These are phyloP conservation scores for Curvularia sp. DNA, from an alignment of 2,329 filamentous ascomycete species.

Conservation along the genomic window DNA sequence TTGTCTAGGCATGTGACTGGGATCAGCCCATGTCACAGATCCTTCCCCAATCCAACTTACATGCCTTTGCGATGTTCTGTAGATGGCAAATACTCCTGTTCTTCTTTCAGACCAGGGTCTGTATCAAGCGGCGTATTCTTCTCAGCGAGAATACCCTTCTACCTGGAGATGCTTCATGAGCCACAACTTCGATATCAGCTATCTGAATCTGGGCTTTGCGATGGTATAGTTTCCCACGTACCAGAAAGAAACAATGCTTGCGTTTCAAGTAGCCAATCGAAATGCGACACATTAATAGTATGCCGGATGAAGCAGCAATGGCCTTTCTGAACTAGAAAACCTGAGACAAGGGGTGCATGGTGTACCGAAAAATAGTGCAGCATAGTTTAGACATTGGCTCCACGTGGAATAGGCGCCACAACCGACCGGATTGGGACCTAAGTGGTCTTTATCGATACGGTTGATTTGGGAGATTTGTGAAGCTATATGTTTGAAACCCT, in stretches of 20 bases:
- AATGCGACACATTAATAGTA: neutral
- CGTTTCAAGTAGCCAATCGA: neutral
- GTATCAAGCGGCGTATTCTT: neutral
- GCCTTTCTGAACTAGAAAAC: neutral
- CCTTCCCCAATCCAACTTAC: neutral
- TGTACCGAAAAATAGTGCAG: neutral
- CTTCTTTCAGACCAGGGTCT: neutral
- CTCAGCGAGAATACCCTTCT: neutral
- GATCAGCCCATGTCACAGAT: neutral
- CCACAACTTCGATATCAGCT: neutral
- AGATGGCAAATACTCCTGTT: neutral
- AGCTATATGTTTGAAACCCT: neutral
- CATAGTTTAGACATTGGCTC: neutral
- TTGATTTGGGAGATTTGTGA: neutral
- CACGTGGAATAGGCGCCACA: neutral
- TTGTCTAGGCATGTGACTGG: neutral
- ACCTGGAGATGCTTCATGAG: neutral
- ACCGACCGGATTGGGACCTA: neutral
- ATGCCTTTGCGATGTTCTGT: neutral
- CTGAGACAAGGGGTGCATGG: neutral
- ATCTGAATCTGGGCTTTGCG: neutral
- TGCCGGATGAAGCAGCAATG: neutral
- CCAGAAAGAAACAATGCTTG: neutral
- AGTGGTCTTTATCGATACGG: neutral
- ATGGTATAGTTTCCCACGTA: neutral